Base-by-base conservation (phyloP, 306 rosid species). In the Urtica urens region DNA sequence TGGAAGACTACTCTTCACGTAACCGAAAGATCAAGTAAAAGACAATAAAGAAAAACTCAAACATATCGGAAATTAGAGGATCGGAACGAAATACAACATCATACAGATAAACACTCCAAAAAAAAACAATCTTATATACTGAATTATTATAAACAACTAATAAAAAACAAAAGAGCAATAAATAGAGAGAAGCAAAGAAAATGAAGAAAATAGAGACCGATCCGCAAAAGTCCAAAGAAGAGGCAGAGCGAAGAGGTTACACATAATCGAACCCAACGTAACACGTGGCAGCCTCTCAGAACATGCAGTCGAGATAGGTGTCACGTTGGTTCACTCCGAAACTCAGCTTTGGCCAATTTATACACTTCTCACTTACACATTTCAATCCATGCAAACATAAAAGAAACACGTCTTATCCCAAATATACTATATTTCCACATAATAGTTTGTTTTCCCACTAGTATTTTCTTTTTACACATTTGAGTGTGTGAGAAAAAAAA, bases 301-400 rank as follows among this genome's bases (percentile, higher is more conserved):
- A 34, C 35, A 46, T 51, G 66, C 23, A 58, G 58, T 31, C 24
- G 15, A 10, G 41, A 59, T 83, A 86, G 47, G 68, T 86, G 96
- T 82, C 82, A 60, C 58, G 24, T 29, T 18, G 2, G 20, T 10
- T 23, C 56, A 54, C 59, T n/a, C n/a, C n/a, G n/a, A n/a, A 38
- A 15, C 48, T n/a, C 44, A 40, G 35, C 43, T 66, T 59, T 26
- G 56, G 56, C 50, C 49, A 54, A 50, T 73, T 67, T 67, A 78
- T 71, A 58, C 68, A 53, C 40, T 25, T 31, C 7, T 19, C 53
- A 14, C 72, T 73, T 62, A 66, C 75, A 83, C 83, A 66, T 67
- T 58, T 67, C 79, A 62, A n/a, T 7, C 63, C 87, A 83, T 79
- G 96, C 94, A 77, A 53, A 65, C 39, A 15, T 20, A 27, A 7